A percentile compares a stretch with the other conserved stretches of the same genome.
phyloP scores from a whole-genome alignment of 2,329 filamentous ascomycete genomes.

The Calonectria fujianensis region DNA sequence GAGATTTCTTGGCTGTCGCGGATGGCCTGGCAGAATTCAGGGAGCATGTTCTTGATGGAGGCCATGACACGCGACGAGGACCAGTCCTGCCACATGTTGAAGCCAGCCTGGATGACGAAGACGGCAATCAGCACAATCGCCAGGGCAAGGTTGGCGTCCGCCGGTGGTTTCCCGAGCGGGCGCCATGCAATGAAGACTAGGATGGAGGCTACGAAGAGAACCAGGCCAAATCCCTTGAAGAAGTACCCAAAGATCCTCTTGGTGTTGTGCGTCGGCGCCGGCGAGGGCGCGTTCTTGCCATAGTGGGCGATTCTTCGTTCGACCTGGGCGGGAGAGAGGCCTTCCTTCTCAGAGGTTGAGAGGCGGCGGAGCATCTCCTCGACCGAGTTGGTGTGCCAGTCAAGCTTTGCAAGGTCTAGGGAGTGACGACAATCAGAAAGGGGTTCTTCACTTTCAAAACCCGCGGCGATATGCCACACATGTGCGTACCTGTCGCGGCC shows the following conservation, averaged over 20 bases:
- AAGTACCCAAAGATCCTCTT: conserved; percentile 79
- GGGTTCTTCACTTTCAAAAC: not conserved
- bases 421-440: conserved; percentile 11
- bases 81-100: conserved; percentile 85
- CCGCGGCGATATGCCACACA: not conserved
- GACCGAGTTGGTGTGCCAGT: conserved; percentile 47
- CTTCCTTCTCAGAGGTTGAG: conserved; percentile 39
- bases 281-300: conserved; percentile 47
- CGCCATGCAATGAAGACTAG: conserved; percentile 87
- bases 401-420: conserved; percentile 46
- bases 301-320: conserved; percentile 41
- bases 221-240: conserved; percentile 84
- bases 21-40: conserved; percentile 80
- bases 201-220: conserved; percentile 80
- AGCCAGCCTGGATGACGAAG: conserved; percentile 81
- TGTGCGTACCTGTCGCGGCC: conserved; percentile 39
- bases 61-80: conserved; percentile 86
- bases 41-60: conserved; percentile 87
- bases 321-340: conserved; percentile 43
- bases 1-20: conserved; percentile 73
- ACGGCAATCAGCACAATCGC: conserved; percentile 84
- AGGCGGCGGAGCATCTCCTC: conserved; percentile 45
- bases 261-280: conserved; percentile 43
- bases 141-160: conserved; percentile 81
- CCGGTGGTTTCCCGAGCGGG: conserved; percentile 82